Percentiles rank a stretch among this genome's conserved stretches.
Conservation (phyloP, 1,139 yeast species). For the Fermentozyma sake region DNA sequence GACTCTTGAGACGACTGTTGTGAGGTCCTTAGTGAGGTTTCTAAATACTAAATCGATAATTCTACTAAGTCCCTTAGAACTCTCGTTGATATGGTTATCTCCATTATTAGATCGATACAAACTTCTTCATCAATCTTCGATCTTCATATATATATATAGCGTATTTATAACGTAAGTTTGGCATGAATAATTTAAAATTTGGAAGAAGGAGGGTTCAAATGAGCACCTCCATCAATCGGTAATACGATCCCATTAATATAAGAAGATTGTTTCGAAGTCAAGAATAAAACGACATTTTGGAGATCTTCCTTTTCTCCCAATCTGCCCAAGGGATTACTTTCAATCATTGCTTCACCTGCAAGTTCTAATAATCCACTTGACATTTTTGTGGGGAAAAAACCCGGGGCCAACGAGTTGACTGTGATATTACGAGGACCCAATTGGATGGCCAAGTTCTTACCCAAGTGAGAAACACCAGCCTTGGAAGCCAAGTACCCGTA, state of each 20-base stretch:
- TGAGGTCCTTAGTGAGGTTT: no score
- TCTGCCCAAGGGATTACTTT: conserved; percentile 58
- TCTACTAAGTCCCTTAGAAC: no score
- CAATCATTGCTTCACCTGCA: conserved; percentile 48
- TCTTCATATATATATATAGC: not conserved
- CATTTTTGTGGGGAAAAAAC: conserved; percentile 78
- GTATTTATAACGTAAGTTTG: no score
- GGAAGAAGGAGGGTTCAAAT: conserved; percentile 10
- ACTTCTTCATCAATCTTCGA: no score
- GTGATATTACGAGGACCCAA: conserved; percentile 65
- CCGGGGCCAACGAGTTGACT: conserved; percentile 72
- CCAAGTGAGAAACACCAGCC: conserved; percentile 72
- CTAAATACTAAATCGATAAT: no score
- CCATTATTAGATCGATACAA: no score
- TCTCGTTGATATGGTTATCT: no score
- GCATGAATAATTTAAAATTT: no score
- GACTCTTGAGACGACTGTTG: no score
- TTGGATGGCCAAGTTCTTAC: conserved; percentile 57
- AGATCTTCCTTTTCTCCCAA: conserved; percentile 63
- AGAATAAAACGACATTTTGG: conserved; percentile 54
- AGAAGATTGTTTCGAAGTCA: conserved; percentile 54
- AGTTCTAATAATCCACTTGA: conserved; percentile 57
- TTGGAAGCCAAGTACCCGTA: conserved; percentile 74
- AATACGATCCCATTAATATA: conserved; percentile 69
- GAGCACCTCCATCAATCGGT: conserved; percentile 72